Evolutionary conservation across 805 yeast genomes (phyloP), one percentile per base, ranked within the genome.

Genomic region (Myxozyma melibiosi): DNA sequence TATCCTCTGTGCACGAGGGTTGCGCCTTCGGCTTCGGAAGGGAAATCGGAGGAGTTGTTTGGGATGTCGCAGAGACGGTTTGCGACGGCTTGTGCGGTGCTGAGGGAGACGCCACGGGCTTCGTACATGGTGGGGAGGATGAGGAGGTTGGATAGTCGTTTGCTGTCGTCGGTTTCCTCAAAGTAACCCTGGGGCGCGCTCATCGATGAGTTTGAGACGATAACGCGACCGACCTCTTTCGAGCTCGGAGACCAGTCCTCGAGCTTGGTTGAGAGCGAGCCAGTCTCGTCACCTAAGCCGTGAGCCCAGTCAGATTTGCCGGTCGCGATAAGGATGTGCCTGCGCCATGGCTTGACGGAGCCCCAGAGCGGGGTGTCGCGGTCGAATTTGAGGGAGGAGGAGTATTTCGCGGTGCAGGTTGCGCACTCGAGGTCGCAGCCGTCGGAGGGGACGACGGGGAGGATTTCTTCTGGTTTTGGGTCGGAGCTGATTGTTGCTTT

Each of bases 261-360:
- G 8, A 83, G 73, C 9, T 71, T 74, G 35, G 76, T 62, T 37
- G 83, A 79, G 35, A 86, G 74, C 0, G 84, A 75, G 2, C 75
- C 72, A 24, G 67, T 51, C 30, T 78, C 80, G 8, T 77, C 74
- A 7, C 78, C 76, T 2, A 96, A 88, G 67, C 87, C 87, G 60
- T 82, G 92, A 14, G 73, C 75, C 99, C 99, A 92, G 71, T 92
- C 96, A 0, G 80, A 69, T 64, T 84, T 84, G 9, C 94, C 95
- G 0, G 97, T 90, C 1, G 96, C 86, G 0, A 91, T 84, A 33
- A 92, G 73, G 22, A 90, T 74, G 64, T 91, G 97, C 24, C 86
- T 68, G 2, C 84, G 85, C 42, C 83, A 83, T 0, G 87, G 84
- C 61, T 79, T 80, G 0, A 96, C 84, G 4, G 91, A 78, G 57